Base-by-base conservation (phyloP, 176 grass and related monocot genomes). In the Oryza glumipatula region DNA sequence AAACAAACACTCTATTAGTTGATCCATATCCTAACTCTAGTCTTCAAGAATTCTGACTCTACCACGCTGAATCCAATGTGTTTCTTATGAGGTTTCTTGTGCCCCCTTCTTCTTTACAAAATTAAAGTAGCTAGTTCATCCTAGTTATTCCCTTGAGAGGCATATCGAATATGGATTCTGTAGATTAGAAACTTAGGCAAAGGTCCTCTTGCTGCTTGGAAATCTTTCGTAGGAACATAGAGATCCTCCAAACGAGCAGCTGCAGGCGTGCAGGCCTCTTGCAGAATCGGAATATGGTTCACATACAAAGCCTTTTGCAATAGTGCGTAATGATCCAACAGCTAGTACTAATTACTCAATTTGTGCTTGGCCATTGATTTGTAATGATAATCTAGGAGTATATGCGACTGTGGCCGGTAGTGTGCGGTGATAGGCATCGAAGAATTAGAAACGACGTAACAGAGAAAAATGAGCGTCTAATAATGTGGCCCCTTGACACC, bases 381-480 rank as follows among this genome's bases (percentile, higher is more conserved):
- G 23, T 33, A 14, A 11, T 68, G 12, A 14, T 44, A 8, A 14
- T 44, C 73, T 1, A 68, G 44, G 47, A 70, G 9, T 19, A 76
- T 11, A 12, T 15, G 11, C 21, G 61, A 81, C 24, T 15, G 47
- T 65, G 70, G 68, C 71, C 26, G 35, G 43, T 4, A 38, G 19
- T 11, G 41, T 21, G 38, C 7, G 63, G 79, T 7, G 12, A 22
- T 7, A 16, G 39, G 12, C 9, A 17, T 44, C n/a, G 46, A 43
- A 33, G 74, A 28, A 67, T 79, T 11, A 74, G 11, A 2, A 51
- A 26, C 70, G 38, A 84, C 44, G 7, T 3, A 46, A 84, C 87
- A 21, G 15, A 24, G 28, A 16, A 49, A 52, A 52, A 70, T 8
- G 30, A 43, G 86, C 13, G 1, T 35, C 69, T 49, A 15, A 49